Percentiles rank a stretch among this genome's conserved stretches.
These are phyloP conservation scores for Hypoxylon fragiforme DNA, from an alignment of 495 filamentous ascomycete genomes.

Conservation along the genomic window DNA sequence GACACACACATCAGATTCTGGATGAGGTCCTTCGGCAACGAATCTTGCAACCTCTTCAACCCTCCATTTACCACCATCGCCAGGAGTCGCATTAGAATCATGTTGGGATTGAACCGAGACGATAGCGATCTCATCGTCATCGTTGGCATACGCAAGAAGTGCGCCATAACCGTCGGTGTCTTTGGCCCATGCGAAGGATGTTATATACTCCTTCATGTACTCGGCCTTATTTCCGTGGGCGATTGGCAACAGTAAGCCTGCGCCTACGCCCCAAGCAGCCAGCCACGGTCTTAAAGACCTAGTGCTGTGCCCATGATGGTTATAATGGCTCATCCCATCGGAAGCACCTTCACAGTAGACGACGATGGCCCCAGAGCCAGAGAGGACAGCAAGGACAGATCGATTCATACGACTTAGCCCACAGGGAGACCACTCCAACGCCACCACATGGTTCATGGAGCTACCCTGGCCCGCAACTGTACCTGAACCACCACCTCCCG, in stretches of 20 bases:
- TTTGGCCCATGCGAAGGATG: constrained; percentile 49
- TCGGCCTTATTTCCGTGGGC: constrained; percentile 20
- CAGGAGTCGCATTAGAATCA: constrained; percentile 9
- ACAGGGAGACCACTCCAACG: constrained; percentile 49
- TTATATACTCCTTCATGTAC: constrained; percentile 46
- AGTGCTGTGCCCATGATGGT: constrained; percentile 23
- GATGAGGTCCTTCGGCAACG: constrained; percentile 47
- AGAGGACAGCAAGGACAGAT: constrained; percentile 47
- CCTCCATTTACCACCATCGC: constrained; percentile 42
- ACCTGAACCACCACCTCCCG: constrained; percentile 48
- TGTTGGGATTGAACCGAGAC: constrained; percentile 44
- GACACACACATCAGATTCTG: constrained; percentile 38
- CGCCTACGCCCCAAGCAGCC: constrained; percentile 50
- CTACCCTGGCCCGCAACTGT: constrained; percentile 48
- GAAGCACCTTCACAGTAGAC: constrained; percentile 49
- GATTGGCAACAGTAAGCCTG: constrained; percentile 47
- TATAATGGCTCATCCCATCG: constrained; percentile 16
- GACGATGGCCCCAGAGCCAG: constrained; percentile 43
- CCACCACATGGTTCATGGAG: constrained; percentile 52
- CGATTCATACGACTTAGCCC: constrained; percentile 49
- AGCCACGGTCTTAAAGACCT: constrained; percentile 33
- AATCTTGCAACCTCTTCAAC: constrained; percentile 49
- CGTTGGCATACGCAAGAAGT: constrained; percentile 49
- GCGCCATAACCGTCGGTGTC: constrained; percentile 43
- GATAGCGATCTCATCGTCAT: constrained; percentile 46